Evolutionary conservation across 345 rosid genomes (phyloP), one percentile per base, ranked within the genome.

Genomic region (Isatis tinctoria): DNA sequence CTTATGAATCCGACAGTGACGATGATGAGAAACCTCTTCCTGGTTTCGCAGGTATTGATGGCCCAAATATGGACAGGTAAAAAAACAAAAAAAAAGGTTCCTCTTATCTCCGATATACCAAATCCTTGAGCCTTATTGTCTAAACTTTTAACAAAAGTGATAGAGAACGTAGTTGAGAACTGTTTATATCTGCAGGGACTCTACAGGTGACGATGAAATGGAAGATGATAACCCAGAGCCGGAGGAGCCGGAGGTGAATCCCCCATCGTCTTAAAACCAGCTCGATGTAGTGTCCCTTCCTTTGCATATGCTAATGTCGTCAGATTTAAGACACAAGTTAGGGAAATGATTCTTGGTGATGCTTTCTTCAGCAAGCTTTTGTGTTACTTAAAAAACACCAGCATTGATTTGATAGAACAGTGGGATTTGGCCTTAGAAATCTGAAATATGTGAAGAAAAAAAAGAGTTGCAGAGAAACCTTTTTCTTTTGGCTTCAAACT

Each of bases 1-100:
- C 72, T 72, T 83, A 87, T 77, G 94, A 84, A 40, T 92, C 98
- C 5, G 99, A 92, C 69, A 84, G 80, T 48, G 98, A 90, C 32
- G 92, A 87, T 30, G 96, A 87, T 73, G 87, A 82, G 41, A 88
- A 81, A 70, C 84, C 83, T 63, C 78, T 3, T 14, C 79, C 67
- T 32, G 80, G 83, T 65, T 83, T 77, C 70, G 65, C 72, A 26
- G 74, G 62, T 73, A 70, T 60, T 49, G 81, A 33, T 77, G 83
- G 58, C 54, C 79, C 22, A 76, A 30, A 16, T 51, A 64, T 54
- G 82, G 77, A 80, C 82, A 86, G 63, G 85, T 74, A 45, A 53
- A 7, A 26, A 62, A 26, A 44, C 40, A 1, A 22, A 1, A 3
- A 33, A 43, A 64, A 48, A 37, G 3, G 40, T 53, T 60, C 52